Evolutionary conservation across 305 asterid species (phyloP).

Genomic region (Fraxinus dipetala): DNA sequence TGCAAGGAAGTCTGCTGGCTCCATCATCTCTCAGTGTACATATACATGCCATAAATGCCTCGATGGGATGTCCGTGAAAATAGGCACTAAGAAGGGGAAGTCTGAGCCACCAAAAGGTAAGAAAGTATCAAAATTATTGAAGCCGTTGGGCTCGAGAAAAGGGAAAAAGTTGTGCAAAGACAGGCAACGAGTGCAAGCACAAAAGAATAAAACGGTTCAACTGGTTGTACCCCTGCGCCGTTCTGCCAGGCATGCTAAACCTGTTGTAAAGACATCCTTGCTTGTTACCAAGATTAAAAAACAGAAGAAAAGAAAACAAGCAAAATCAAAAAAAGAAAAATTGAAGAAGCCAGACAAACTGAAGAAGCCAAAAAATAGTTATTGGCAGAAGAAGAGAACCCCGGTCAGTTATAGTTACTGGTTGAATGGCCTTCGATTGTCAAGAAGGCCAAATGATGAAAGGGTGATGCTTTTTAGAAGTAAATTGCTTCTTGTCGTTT

Average conservation of each 20-base stretch:
- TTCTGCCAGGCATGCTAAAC: conserved; percentile 70
- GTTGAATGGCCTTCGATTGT: conserved; percentile 70
- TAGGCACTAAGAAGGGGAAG: conserved; percentile 35
- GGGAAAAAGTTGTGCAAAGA: conserved; percentile 41
- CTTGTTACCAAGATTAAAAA: conserved; percentile 42
- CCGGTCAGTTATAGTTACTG: conserved; percentile 57
- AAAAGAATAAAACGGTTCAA: conserved; percentile 37
- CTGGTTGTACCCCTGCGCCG: conserved; percentile 72
- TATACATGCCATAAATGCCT: conserved; percentile 71
- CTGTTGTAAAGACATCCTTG: conserved; percentile 33
- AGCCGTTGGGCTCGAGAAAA: conserved; percentile 38
- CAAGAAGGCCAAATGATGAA: conserved; percentile 63
- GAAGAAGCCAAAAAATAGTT: conserved; percentile 34
- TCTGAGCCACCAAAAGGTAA: conserved; percentile 30
- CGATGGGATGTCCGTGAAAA: conserved; percentile 36
- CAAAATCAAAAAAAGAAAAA: conserved; percentile 39
- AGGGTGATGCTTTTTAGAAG: conserved; percentile 51
- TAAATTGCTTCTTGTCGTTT: conserved; percentile 49
- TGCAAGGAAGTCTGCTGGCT: conserved; percentile 53
- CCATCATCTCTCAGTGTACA: conserved; percentile 32
- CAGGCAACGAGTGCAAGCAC: conserved; percentile 39
- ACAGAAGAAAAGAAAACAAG: conserved; percentile 49
- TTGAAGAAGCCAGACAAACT: conserved; percentile 32
- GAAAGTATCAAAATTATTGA: conserved; percentile 43
- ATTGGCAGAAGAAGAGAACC: conserved; percentile 57